phyloP scores from a whole-genome alignment of 73 alveolate genomes.

The Paramecium sexaurelia region DNA sequence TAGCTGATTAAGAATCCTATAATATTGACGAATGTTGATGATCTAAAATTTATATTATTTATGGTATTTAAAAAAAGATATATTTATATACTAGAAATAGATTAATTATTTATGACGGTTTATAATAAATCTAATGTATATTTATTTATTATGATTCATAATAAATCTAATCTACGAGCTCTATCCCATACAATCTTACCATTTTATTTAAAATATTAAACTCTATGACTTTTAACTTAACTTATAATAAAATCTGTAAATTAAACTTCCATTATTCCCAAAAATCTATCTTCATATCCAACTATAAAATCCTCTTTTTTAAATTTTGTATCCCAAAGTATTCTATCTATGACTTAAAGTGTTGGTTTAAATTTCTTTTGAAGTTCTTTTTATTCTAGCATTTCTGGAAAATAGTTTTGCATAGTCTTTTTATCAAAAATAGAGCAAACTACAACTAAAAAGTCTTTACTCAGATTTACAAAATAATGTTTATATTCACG shows the following conservation, averaged over 20 bases:
- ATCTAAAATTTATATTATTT: not conserved
- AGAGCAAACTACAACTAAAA: not conserved
- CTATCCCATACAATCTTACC: conserved; percentile 55
- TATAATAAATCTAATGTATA: not conserved
- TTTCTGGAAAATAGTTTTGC: not conserved
- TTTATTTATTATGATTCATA: not conserved
- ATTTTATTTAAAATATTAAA: conserved; percentile 13
- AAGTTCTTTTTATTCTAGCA: not conserved
- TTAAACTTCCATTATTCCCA: conserved; percentile 42
- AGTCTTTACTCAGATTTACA: conserved; percentile 1
- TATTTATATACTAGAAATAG: no score
- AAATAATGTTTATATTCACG: conserved; percentile 11
- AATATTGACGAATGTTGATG: conserved; percentile 22
- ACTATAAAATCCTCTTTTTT: conserved; percentile 1
- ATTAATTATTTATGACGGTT: no score
- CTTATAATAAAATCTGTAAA: not conserved
- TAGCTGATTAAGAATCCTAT: not conserved
- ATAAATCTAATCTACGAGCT: conserved; percentile 5
- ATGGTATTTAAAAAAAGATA: not conserved
- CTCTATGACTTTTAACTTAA: conserved; percentile 37
- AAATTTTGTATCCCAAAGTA: conserved; percentile 8
- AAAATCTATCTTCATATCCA: conserved; percentile 46
- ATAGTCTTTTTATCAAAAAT: not conserved
- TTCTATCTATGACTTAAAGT: not conserved
- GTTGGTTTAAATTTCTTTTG: conserved; percentile 40